A percentile compares a stretch with the other conserved stretches of the same genome.
These are phyloP conservation scores for Sporobolomyces phaffii DNA, from an alignment of 768 basidiomycete species.

Conservation along the genomic window DNA sequence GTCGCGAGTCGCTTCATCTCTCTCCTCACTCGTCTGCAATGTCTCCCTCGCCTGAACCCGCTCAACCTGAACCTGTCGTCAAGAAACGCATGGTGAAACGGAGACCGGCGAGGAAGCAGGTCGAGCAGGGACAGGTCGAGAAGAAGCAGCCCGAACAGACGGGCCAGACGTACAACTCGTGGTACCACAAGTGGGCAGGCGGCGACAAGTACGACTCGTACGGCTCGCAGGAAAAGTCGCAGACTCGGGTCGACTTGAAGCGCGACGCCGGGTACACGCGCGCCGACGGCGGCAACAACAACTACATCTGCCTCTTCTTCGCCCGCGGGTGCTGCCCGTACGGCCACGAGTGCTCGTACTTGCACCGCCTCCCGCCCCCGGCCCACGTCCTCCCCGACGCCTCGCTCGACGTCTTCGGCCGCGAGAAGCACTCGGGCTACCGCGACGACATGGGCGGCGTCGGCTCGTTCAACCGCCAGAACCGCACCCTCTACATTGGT, in stretches of 20 bases:
- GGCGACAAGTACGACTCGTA: constrained; percentile 95
- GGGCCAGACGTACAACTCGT: constrained; percentile 56
- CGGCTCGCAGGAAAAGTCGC: constrained; percentile 86
- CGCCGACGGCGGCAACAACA: constrained; percentile 85
- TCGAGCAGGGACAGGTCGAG: constrained; percentile 36
- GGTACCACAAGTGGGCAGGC: constrained; percentile 99
- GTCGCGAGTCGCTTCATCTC: background rate
- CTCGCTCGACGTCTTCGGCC: constrained; percentile 91
- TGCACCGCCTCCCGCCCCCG: constrained; percentile 71
- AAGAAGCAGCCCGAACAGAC: constrained; percentile 36
- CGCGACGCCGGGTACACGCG: constrained; percentile 87
- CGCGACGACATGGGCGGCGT: constrained; percentile 99
- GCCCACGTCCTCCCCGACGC: constrained; percentile 65
- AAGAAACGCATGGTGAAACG: constrained; percentile 40
- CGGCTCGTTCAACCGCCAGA: constrained; percentile 88
- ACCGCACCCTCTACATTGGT: constrained; percentile 89
- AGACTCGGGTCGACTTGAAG: constrained; percentile 82
- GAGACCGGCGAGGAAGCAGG: constrained; percentile 41
- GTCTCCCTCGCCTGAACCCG: background rate
- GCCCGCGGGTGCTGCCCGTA: constrained; percentile 95
- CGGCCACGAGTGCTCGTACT: constrained; percentile 83
- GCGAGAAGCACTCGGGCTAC: constrained; percentile 96
- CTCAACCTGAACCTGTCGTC: background rate
- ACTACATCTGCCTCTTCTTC: constrained; percentile 92
- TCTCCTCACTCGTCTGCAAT: background rate